These are phyloP conservation scores for Lavandula angustifolia DNA, from an alignment of 257 asterid genomes.

Conservation along the genomic window DNA sequence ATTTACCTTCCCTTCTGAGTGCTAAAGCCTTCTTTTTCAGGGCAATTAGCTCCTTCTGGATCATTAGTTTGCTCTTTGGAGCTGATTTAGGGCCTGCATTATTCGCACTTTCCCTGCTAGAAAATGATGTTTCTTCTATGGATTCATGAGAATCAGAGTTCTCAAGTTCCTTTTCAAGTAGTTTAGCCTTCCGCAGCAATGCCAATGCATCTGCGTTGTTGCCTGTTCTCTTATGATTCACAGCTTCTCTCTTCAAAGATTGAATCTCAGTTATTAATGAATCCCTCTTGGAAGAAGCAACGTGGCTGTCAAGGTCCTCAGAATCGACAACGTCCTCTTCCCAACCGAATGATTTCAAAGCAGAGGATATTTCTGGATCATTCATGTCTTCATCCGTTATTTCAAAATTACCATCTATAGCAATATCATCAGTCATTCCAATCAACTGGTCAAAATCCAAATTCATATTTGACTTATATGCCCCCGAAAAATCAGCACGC, in stretches of 20 bases:
- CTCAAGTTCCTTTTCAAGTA: constrained; percentile 59
- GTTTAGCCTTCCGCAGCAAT: constrained; percentile 69
- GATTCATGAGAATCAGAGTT: constrained; percentile 38
- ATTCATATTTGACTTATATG: constrained; percentile 39
- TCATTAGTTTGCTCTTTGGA: constrained; percentile 64
- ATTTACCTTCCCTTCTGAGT: constrained; percentile 78
- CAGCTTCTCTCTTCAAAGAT: constrained; percentile 69
- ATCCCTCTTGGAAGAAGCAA: constrained; percentile 39
- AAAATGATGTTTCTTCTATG: constrained; percentile 30
- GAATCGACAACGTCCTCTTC: constrained; percentile 50
- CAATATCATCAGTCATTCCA: constrained; percentile 55
- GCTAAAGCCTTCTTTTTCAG: constrained; percentile 82
- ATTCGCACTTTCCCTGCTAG: constrained; percentile 27
- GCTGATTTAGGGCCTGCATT: constrained; percentile 36
- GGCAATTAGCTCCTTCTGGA: constrained; percentile 85
- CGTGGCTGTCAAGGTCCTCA: constrained; percentile 36
- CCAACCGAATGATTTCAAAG: constrained; percentile 90
- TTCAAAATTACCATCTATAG: constrained; percentile 59
- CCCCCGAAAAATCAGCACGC: constrained; percentile 44
- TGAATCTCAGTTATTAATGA: constrained; percentile 54
- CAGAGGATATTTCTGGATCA: constrained; percentile 85
- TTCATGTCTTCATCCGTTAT: constrained; percentile 76
- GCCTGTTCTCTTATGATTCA: constrained; percentile 69
- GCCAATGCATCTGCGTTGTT: constrained; percentile 67
- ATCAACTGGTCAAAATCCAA: constrained; percentile 52